Evolutionary conservation across 495 filamentous ascomycete genomes (phyloP).

Genomic region (Xylona heveae): DNA sequence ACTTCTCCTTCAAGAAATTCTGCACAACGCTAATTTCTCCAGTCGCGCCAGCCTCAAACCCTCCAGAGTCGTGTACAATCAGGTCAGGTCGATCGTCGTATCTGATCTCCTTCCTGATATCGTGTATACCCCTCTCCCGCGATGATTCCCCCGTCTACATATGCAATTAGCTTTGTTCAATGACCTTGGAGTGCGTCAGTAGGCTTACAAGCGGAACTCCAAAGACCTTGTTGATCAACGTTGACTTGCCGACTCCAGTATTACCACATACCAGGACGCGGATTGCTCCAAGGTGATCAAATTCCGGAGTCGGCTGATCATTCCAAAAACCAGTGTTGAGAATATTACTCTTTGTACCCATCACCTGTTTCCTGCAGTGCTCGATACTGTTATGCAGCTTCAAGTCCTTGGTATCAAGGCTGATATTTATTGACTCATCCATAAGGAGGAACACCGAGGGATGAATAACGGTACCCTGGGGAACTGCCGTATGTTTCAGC

Average conservation of each 20-base stretch:
- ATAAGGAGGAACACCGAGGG: constrained; percentile 15
- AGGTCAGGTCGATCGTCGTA: constrained; percentile 10
- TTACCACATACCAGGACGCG: constrained; percentile 17
- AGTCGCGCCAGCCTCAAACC: constrained; percentile 14
- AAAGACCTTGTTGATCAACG: constrained; percentile 17
- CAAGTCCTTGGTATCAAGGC: no score
- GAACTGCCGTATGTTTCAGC: constrained; percentile 2
- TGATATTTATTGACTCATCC: no score
- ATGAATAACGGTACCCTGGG: constrained; percentile 15
- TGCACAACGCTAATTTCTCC: constrained; percentile 8
- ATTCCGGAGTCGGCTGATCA: constrained; percentile 6
- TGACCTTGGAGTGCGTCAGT: no score
- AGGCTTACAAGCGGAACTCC: no score
- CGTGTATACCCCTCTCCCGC: constrained; percentile 11
- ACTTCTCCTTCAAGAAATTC: constrained; percentile 10
- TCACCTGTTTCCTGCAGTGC: no score
- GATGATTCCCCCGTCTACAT: no score
- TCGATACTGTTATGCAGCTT: no score
- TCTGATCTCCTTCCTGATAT: constrained; percentile 8
- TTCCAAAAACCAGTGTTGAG: constrained; percentile 6
- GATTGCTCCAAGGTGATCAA: constrained; percentile 10
- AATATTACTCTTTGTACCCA: constrained; percentile 11
- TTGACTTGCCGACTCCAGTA: constrained; percentile 17
- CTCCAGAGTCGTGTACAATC: constrained; percentile 13
- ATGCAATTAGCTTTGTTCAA: no score